Base-by-base conservation (phyloP, 2,329 filamentous ascomycete genomes). In the Alternaria sp. region DNA sequence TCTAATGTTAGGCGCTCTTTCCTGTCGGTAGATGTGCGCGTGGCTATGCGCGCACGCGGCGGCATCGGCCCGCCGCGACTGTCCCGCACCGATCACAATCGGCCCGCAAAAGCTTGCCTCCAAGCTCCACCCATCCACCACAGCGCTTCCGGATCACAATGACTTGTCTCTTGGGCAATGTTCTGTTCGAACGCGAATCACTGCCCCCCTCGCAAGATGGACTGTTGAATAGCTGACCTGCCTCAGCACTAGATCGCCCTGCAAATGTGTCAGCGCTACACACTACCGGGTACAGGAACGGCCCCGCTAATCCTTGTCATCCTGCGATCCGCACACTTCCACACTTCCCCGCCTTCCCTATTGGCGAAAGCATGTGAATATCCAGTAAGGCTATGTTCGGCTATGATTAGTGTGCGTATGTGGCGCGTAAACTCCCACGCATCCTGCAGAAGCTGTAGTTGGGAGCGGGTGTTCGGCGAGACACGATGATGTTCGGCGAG, bases 351-450 rank as follows among this genome's bases (percentile, higher is more conserved):
- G 43, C 49, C 23, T 28, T 44, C 28, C 43, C 50, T 21, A 60
- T 55, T 60, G 49, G 55, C 26, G 15, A n/a, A 49, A 20, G 41
- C 47, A n/a, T 59, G 55, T 14, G n/a, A 25, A 12, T 12, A 46
- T 46, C 23, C 30, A 41, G n/a, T 41, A 23, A 33, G 28, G 55
- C 30, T 33, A 57, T 50, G 47, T 37, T 43, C 49, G 56, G 44
- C 44, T 60, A 63, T 59, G 55, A 49, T 59, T 62, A 59, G 60
- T 43, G 26, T 55, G 50, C 43, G 50, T 30, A 30, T 55, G 49
- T 63, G 60, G 60, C 56, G 60, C 49, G 47, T 51, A 54, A 44
- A 47, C 55, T 50, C 60, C 60, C 56, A 57, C 56, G 14, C 47
- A 49, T 60, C 30, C 43, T 59, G 25, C 30, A 18, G 51, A 54